These are phyloP conservation scores for Tirmania nivea DNA, from an alignment of 495 filamentous ascomycete species.

Conservation along the genomic window DNA sequence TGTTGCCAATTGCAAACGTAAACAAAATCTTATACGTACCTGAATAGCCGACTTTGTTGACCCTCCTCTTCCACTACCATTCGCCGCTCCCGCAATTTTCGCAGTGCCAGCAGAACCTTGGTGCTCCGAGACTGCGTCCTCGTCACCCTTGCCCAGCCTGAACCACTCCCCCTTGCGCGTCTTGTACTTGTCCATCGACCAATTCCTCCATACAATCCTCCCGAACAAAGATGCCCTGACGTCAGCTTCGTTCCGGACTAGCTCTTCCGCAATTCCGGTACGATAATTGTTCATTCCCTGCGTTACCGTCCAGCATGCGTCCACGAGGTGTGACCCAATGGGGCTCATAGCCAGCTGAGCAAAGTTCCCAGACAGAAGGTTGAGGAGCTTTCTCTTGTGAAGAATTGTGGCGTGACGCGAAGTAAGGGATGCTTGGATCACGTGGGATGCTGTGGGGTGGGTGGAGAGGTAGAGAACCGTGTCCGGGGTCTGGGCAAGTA, in stretches of 20 bases:
- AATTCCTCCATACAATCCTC: constrained; percentile 71
- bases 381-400: constrained; percentile 33
- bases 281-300: constrained; percentile 33
- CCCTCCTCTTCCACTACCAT: constrained; percentile 5
- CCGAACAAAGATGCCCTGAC: constrained; percentile 49
- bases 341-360: constrained; percentile 44
- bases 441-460: constrained; percentile 41
- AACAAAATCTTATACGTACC: constrained; percentile 3
- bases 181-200: constrained; percentile 75
- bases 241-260: constrained; percentile 35
- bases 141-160: constrained; percentile 1
- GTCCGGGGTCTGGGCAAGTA: constrained; percentile 21
- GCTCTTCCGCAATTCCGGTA: constrained; percentile 43
- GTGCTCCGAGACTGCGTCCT: no score
- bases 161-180: constrained; percentile 14
- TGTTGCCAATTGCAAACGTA: not conserved
- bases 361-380: constrained; percentile 35
- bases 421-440: constrained; percentile 48
- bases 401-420: constrained; percentile 30
- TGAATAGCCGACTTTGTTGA: constrained; percentile 17
- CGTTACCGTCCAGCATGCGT: constrained; percentile 49
- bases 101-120: no score
- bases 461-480: constrained; percentile 29
- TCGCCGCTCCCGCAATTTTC: no score
- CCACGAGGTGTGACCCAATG: constrained; percentile 58